phyloP scores from a whole-genome alignment of 1,284 basidiomycete species.

The Puccinia horiana region DNA sequence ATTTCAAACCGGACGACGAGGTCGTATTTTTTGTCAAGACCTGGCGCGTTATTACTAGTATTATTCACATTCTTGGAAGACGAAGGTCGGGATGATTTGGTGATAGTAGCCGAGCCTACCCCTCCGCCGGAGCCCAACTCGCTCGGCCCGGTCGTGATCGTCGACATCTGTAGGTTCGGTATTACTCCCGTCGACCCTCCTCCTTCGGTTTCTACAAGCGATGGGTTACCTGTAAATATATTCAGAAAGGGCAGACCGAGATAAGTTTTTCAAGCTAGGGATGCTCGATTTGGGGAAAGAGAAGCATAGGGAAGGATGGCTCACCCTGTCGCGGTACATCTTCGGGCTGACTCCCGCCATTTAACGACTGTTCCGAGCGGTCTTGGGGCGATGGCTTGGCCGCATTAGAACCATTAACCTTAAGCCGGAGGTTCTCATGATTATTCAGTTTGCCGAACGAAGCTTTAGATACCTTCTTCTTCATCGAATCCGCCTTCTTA shows the following conservation, averaged over 20 bases:
- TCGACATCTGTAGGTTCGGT: background rate
- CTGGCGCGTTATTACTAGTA: background rate
- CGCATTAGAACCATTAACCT: constrained; percentile 23
- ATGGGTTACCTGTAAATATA: background rate
- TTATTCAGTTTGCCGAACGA: constrained; percentile 33
- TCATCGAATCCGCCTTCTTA: constrained; percentile 3
- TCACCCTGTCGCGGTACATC: background rate
- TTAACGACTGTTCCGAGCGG: constrained; percentile 10
- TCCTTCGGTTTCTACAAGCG: background rate
- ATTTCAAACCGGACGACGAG: constrained; percentile 89
- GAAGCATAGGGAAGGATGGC: background rate
- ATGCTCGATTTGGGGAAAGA: background rate
- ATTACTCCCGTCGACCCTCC: background rate
- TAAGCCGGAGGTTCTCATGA: background rate
- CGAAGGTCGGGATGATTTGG: background rate
- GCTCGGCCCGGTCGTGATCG: background rate
- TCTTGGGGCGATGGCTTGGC: background rate
- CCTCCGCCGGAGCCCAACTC: background rate
- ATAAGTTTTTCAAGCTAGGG: background rate
- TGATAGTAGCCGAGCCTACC: background rate
- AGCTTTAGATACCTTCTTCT: constrained; percentile 44
- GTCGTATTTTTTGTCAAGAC: constrained; percentile 58
- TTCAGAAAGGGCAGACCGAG: background rate
- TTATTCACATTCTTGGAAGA: background rate
- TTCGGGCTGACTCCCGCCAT: background rate